Percentiles rank a stretch among this genome's conserved stretches.
Evolutionary conservation across 1,284 basidiomycete genomes (phyloP).

Genomic region (Puccinia coronata): DNA sequence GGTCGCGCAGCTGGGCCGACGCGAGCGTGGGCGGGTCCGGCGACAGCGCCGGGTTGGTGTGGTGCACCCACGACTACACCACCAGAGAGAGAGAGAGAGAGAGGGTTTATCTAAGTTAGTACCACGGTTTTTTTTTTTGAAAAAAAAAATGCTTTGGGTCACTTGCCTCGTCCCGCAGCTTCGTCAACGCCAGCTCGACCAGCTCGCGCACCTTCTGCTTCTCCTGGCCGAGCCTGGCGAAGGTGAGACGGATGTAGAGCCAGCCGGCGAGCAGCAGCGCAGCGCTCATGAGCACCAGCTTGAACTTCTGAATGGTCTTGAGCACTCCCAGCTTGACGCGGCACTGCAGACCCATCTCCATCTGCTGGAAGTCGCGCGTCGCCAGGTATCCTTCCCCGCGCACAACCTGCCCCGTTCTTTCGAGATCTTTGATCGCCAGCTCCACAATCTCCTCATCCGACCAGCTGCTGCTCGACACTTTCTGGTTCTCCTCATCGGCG

Average conservation of each 20-base stretch:
- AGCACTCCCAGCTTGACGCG: conserved; percentile 69
- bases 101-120: background rate
- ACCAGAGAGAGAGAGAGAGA: background rate
- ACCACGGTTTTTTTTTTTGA: background rate
- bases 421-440: conserved; percentile 78
- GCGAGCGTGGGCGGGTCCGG: conserved; percentile 75
- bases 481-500: conserved; percentile 57
- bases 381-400: conserved; percentile 73
- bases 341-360: conserved; percentile 71
- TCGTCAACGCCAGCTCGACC: conserved; percentile 75
- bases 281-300: conserved; percentile 68
- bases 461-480: background rate
- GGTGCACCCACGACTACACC: conserved; percentile 71
- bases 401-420: conserved; percentile 76
- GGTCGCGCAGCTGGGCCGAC: conserved; percentile 85
- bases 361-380: conserved; percentile 65
- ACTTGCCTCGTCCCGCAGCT: conserved; percentile 72
- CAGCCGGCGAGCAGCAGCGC: conserved; percentile 55
- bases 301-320: conserved; percentile 71
- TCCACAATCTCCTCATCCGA: conserved; percentile 72
- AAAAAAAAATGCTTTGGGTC: background rate
- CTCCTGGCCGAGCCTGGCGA: conserved; percentile 67
- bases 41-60: conserved; percentile 76
- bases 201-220: conserved; percentile 72
- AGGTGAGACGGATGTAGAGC: conserved; percentile 32